These are phyloP conservation scores for Pleurotus sapidus DNA, from an alignment of 768 basidiomycete genomes.

Conservation along the genomic window DNA sequence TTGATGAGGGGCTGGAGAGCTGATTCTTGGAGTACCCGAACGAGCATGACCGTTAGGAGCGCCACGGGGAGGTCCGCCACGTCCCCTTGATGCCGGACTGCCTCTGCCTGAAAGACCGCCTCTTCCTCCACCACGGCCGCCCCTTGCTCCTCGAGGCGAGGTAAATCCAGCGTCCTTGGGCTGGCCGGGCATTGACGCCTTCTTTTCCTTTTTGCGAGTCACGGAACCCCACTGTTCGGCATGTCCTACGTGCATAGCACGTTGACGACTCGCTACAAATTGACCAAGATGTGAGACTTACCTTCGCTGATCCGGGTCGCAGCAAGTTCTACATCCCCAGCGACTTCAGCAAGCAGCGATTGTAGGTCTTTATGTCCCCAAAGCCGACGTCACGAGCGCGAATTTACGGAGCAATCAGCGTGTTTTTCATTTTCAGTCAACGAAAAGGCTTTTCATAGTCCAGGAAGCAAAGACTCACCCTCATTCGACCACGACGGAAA, in stretches of 20 bases:
- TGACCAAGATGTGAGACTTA: slow-evolving; percentile 22
- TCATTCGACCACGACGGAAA: slow-evolving; percentile 72
- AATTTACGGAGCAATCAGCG: not conserved
- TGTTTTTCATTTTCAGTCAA: slow-evolving; percentile 20
- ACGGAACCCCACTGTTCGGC: slow-evolving; percentile 83
- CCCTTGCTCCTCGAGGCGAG: slow-evolving; percentile 52
- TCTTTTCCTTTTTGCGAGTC: slow-evolving; percentile 87
- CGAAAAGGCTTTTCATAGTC: slow-evolving; percentile 24
- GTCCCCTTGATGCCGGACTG: slow-evolving; percentile 46
- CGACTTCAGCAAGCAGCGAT: slow-evolving; percentile 63
- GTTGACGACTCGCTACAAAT: not conserved
- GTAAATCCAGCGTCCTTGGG: slow-evolving; percentile 44
- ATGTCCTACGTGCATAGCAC: too few species aligned
- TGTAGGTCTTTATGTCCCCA: slow-evolving; percentile 51
- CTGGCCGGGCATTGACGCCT: slow-evolving; percentile 33
- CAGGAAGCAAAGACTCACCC: too few species aligned
- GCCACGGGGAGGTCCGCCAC: slow-evolving; percentile 13
- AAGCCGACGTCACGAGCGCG: not conserved
- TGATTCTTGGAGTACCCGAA: slow-evolving; percentile 29
- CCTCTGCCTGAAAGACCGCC: slow-evolving; percentile 53
- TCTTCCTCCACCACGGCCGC: slow-evolving; percentile 57
- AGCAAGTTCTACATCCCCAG: slow-evolving; percentile 68
- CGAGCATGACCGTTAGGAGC: too few species aligned
- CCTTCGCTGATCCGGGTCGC: slow-evolving; percentile 78
- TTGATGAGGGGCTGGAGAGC: slow-evolving; percentile 16